These are phyloP conservation scores for Limnomonas spitsbergensis DNA, from an alignment of 139 green algal genomes.

Conservation along the genomic window DNA sequence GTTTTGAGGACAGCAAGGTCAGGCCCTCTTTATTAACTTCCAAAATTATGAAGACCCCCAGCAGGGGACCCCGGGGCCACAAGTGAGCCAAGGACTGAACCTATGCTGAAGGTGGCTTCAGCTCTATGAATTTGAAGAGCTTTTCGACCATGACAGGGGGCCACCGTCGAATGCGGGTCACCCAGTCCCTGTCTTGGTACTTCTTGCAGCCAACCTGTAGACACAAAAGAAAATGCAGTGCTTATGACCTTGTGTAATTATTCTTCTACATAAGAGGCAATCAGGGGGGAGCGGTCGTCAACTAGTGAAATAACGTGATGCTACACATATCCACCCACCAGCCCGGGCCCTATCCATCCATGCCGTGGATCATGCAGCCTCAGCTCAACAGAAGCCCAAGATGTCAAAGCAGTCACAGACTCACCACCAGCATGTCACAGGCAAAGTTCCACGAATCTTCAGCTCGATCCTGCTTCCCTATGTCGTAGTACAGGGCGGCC, in stretches of 20 bases:
- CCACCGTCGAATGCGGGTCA: slow-evolving; percentile 68
- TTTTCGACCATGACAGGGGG: slow-evolving; percentile 64
- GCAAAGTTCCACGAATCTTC: slow-evolving; percentile 75
- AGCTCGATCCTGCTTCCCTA: slow-evolving; percentile 48
- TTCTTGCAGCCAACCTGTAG: slow-evolving; percentile 61
- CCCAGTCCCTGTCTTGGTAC: slow-evolving; percentile 77
- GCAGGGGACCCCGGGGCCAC: too few relatives aligned
- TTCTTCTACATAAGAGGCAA: background rate
- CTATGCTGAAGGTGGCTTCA: background rate
- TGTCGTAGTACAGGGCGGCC: slow-evolving; percentile 71
- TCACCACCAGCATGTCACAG: slow-evolving; percentile 61
- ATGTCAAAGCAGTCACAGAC: background rate
- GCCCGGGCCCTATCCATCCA: too few relatives aligned
- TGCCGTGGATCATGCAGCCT: background rate
- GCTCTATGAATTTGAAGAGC: background rate
- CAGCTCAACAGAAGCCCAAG: background rate
- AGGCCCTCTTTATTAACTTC: too few relatives aligned
- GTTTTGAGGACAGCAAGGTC: too few relatives aligned
- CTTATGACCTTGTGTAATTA: too few relatives aligned
- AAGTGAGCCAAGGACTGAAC: too few relatives aligned
- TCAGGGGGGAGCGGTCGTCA: background rate
- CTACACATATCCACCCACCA: too few relatives aligned
- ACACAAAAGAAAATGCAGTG: background rate
- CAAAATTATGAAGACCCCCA: too few relatives aligned
- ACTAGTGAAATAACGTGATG: too few relatives aligned